phyloP scores from a whole-genome alignment of 2,329 filamentous ascomycete genomes.

The Amesomyces nigricolor region DNA sequence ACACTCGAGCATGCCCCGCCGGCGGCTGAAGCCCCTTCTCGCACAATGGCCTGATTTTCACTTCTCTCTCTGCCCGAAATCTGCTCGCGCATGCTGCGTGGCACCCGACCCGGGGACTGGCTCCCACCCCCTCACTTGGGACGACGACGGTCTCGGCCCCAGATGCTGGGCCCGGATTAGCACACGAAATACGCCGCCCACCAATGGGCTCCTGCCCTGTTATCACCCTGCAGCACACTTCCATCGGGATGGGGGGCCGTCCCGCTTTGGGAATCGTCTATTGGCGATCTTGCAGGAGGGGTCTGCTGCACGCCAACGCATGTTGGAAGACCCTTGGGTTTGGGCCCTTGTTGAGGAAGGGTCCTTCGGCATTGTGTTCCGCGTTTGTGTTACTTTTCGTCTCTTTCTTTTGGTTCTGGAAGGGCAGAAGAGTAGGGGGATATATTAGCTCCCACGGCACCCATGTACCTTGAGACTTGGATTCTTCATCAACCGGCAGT shows the following conservation, averaged over 20 bases:
- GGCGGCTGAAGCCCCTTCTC: constrained; percentile 7
- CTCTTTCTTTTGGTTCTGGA: too few relatives aligned
- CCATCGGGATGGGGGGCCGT: constrained; percentile 15
- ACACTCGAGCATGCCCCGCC: constrained; percentile 26
- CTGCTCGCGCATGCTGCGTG: constrained; percentile 6
- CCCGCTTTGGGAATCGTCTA: constrained; percentile 17
- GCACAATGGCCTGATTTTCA: constrained; percentile 20
- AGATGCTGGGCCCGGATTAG: constrained; percentile 21
- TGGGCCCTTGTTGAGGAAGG: constrained; percentile 7
- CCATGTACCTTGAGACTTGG: too few relatives aligned
- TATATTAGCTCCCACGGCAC: too few relatives aligned
- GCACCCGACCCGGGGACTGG: constrained; percentile 9
- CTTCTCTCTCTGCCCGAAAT: neutral
- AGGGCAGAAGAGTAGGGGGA: too few relatives aligned
- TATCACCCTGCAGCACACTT: constrained; percentile 24
- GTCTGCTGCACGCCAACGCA: constrained; percentile 7
- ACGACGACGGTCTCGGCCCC: constrained; percentile 17
- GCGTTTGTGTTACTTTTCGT: neutral
- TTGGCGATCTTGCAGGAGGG: constrained; percentile 19
- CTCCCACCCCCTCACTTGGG: constrained; percentile 20
- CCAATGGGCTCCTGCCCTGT: constrained; percentile 21
- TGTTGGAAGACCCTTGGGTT: constrained; percentile 17
- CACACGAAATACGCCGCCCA: constrained; percentile 19
- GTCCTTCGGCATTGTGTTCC: constrained; percentile 19
- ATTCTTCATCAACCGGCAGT: too few relatives aligned